Evolutionary conservation across 768 basidiomycete genomes (phyloP), one percentile per base, ranked within the genome.

Genomic region (Trametes maxima): DNA sequence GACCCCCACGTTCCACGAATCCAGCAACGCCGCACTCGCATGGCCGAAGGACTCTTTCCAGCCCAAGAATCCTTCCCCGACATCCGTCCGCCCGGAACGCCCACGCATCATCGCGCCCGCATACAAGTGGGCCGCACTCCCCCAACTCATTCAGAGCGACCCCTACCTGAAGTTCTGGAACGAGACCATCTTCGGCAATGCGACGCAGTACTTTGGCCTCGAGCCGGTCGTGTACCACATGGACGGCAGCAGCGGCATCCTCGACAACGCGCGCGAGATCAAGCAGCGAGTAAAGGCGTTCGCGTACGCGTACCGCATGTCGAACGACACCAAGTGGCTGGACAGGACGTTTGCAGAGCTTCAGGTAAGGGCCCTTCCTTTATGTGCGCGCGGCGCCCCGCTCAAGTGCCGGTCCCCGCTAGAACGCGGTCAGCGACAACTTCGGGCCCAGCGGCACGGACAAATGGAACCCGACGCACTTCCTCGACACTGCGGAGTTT

Each of bases 221-320:
- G 76, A 80, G 17, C 85, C 89, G 37, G 88, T 92, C 37, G 68
- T 64, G 17, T 97, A 97, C 72, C 73, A 76, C 64, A 72, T 84
- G 69, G 96, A 99, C 68, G 89, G 91, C 28, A 82, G 82, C 63
- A 94, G 89, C 67, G 96, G 96, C 68, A 94, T 98, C 36, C 81
- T 99, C 37, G 96, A 99, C 69, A 84, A 86, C 62, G 89, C 95
- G 16, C 88, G 96, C 60, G 84, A 90, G 73, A 80, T 96, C 70
- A 98, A 99, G 75, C 81, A 88, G 78, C 84, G 92, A 54, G 79
- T 98, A 75, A 99, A 99, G 76, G 92, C 92, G 54, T 94, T 92
- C 76, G 84, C 86, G 1, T 99, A 98, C 69, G 94, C 82, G 37
- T 98, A 89, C 75, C 85, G 86, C 45, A 87, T 97, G 85, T 90